Evolutionary conservation across 176 grass and related monocot species (phyloP).

Genomic region (Microstegium vimineum): DNA sequence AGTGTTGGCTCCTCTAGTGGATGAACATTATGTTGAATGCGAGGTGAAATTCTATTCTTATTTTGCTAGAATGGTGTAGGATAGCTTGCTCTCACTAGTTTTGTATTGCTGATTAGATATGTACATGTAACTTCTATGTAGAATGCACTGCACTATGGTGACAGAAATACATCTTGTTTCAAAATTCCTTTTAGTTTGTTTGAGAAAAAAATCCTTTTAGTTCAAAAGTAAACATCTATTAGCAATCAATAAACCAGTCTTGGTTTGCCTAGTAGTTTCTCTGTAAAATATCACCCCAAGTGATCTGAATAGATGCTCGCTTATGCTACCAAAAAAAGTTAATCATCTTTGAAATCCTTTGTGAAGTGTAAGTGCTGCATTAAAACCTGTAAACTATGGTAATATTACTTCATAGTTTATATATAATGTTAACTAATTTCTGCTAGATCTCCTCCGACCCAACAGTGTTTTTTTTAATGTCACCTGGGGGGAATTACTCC

Average conservation of each 20-base stretch:
- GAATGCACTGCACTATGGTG: not conserved
- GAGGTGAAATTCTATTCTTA: slow-evolving; percentile 42
- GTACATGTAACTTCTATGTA: not conserved
- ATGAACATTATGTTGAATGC: slow-evolving; percentile 56
- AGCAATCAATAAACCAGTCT: not conserved
- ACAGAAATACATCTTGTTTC: not conserved
- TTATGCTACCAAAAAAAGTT: not conserved
- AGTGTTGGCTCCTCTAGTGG: slow-evolving; percentile 74
- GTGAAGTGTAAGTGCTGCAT: not conserved
- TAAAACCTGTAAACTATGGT: slow-evolving; percentile 5
- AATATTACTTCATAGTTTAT: not conserved
- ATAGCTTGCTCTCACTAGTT: not conserved
- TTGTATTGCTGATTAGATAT: slow-evolving; percentile 5
- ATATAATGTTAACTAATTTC: not conserved
- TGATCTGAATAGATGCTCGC: not conserved
- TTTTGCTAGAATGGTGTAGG: not conserved
- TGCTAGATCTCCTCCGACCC: not conserved
- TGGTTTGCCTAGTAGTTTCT: not conserved
- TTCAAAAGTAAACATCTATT: not conserved
- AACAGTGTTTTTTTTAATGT: too few relatives aligned
- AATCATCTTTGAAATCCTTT: not conserved
- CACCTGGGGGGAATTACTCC: too few relatives aligned
- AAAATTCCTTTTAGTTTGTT: not conserved
- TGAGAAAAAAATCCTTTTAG: not conserved
- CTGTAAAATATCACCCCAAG: not conserved